Percentiles rank a stretch among this genome's conserved stretches.
These are phyloP conservation scores for Leccinum incarnatum DNA, from an alignment of 768 basidiomycete species.

Conservation along the genomic window DNA sequence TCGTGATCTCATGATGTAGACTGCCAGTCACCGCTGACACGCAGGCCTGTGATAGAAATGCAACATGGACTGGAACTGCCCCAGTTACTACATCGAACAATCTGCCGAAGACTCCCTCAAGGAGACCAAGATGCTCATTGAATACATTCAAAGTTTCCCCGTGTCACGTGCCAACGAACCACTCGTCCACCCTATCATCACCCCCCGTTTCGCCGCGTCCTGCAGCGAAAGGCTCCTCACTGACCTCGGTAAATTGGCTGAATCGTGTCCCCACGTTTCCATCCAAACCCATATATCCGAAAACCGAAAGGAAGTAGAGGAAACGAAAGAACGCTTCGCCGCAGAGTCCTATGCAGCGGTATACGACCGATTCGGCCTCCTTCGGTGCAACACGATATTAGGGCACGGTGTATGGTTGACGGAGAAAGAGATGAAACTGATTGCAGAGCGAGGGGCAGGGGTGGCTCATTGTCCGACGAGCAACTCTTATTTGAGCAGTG, in stretches of 20 bases:
- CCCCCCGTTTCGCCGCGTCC: conserved; percentile 90
- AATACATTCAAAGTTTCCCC: conserved; percentile 59
- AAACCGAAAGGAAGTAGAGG: conserved; percentile 66
- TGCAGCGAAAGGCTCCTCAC: conserved; percentile 67
- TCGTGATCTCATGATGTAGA: not conserved
- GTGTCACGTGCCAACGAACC: conserved; percentile 35
- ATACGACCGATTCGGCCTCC: conserved; percentile 72
- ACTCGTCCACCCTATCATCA: conserved; percentile 84
- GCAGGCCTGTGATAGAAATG: conserved; percentile 23
- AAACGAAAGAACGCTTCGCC: conserved; percentile 66
- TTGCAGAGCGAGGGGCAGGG: conserved; percentile 61
- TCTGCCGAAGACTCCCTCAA: conserved; percentile 51
- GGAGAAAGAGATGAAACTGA: conserved; percentile 64
- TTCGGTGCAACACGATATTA: conserved; percentile 75
- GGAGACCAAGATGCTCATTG: conserved; percentile 61
- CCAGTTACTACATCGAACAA: conserved; percentile 62
- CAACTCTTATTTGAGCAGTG: conserved; percentile 87
- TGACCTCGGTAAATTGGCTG: conserved; percentile 56
- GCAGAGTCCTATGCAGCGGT: conserved; percentile 67
- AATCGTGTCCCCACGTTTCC: conserved; percentile 51
- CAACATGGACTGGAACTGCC: conserved; percentile 56
- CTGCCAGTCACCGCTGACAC: conserved; percentile 8
- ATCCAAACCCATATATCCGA: conserved; percentile 94
- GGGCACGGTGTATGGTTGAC: conserved; percentile 83
- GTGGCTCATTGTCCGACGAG: conserved; percentile 92